These are phyloP conservation scores for Ophiostoma angusticollis DNA, from an alignment of 2,329 filamentous ascomycete genomes.

Conservation along the genomic window DNA sequence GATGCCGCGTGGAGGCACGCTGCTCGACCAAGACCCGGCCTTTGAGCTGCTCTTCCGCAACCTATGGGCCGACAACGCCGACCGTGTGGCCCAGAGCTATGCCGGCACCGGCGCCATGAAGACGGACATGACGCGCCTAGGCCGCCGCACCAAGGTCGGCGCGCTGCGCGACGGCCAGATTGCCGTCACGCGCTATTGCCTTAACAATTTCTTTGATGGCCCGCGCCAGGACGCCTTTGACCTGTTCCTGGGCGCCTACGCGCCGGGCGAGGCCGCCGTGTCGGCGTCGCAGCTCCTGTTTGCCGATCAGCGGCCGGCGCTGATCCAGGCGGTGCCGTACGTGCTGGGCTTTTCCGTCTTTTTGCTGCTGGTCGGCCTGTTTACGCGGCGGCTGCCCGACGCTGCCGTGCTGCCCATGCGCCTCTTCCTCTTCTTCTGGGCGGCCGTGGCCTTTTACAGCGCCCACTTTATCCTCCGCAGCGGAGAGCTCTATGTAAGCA, in stretches of 20 bases:
- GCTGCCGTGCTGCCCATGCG: conserved; percentile 69
- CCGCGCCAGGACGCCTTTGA: conserved; percentile 93
- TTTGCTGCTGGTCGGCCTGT: conserved; percentile 61
- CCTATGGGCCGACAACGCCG: conserved; percentile 96
- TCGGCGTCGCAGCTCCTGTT: conserved; percentile 62
- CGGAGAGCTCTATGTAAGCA: conserved; percentile 67
- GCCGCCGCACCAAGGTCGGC: conserved; percentile 73
- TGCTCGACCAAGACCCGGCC: conserved; percentile 59
- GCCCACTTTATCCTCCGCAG: conserved; percentile 67
- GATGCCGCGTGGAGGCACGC: conserved; percentile 61
- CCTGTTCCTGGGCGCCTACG: conserved; percentile 78
- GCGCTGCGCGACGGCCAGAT: conserved; percentile 79
- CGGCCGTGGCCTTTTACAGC: conserved; percentile 56
- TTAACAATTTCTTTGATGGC: conserved; percentile 91
- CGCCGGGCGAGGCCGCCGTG: conserved; percentile 58
- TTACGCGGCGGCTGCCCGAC: conserved; percentile 59
- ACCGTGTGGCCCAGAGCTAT: conserved; percentile 84
- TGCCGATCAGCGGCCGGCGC: conserved; percentile 67
- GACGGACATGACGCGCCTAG: conserved; percentile 94
- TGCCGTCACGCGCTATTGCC: conserved; percentile 75
- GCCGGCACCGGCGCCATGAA: conserved; percentile 95
- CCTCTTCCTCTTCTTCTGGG: conserved; percentile 69
- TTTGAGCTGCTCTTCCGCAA: conserved; percentile 94
- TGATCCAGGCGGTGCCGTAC: conserved; percentile 91
- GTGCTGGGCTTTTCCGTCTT: conserved; percentile 76